Conservation (phyloP, 179 eudicot genomes). For the Beta macrorhiza region DNA sequence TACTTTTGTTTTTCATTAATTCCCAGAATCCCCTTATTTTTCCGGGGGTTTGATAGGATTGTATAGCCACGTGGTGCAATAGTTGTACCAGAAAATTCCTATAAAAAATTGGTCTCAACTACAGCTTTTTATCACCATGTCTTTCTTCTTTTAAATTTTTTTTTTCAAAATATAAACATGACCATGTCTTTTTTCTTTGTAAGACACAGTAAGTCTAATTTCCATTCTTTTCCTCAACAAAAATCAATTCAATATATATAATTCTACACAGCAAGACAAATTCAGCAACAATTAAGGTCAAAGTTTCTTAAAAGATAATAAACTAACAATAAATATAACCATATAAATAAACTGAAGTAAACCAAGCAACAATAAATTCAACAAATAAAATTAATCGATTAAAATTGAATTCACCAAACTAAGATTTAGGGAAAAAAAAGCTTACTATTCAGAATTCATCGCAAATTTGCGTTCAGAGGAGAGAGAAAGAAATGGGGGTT, state of each 20-base stretch:
- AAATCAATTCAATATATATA: no score
- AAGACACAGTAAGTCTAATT: not conserved
- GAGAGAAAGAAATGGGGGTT: not conserved
- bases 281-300: constrained; percentile 3
- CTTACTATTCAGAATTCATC: constrained; percentile 33
- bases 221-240: not conserved
- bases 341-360: not conserved
- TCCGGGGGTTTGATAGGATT: no score
- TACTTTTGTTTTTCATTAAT: no score
- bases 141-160: no score
- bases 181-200: not conserved
- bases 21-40: no score
- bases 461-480: not conserved
- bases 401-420: no score
- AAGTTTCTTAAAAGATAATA: not conserved
- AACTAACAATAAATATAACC: not conserved
- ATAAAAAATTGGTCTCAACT: no score
- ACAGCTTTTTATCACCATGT: no score
- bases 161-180: no score
- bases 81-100: no score
- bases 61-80: no score
- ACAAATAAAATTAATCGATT: not conserved
- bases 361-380: not conserved
- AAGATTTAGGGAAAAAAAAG: not conserved
- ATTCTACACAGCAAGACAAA: not conserved